Evolutionary conservation across 2,329 filamentous ascomycete genomes (phyloP), one percentile per base, ranked within the genome.

Genomic region (Laburnicola sp.): DNA sequence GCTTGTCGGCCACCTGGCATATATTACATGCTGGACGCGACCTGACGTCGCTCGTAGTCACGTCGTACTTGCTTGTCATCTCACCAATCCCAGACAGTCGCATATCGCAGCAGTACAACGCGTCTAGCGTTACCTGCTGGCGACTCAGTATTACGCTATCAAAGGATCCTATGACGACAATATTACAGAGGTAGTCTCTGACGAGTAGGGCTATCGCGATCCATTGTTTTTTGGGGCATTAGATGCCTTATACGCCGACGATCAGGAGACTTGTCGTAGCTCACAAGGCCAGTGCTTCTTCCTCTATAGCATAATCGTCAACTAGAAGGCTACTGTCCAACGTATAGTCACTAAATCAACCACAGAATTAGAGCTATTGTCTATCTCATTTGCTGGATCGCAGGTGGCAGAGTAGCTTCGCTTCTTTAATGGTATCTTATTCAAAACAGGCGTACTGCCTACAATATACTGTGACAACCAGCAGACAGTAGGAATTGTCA

Each of bases 261-360:
- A 63, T 30, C n/a, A 10, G 4, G 16, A 31, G 22, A 54, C 49
- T 3, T 38, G 46, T 3, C 25, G 39, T 27, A 48, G 42, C 41
- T 51, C 48, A 16, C 25, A 63, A 16, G 56, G 56, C n/a, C 60
- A 50, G 22, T 1, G 57, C 11, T 59, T 64, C 31, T 46, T 45
- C 30, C 48, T 63, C 23, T 61, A 48, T 35, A 36, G 40, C 3
- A 43, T 52, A 25, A 42, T 40, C 7, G 41, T 63, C 26, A 52
- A 63, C 32, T 64, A 46, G 56, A 56, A 58, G 35, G 48, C 52
- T 1, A 47, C 42, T 22, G 41, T 58, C 31, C 48, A 59, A 49
- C 27, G 45, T 23, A 55, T 28, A 25, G 49, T 62, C 11, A 59
- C 46, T 3, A 62, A 50, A 26, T 57, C 49, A 28, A 61, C 50